Evolutionary conservation across 2,329 filamentous ascomycete genomes (phyloP).

Genomic region (Arthrobotrys entomopaga): DNA sequence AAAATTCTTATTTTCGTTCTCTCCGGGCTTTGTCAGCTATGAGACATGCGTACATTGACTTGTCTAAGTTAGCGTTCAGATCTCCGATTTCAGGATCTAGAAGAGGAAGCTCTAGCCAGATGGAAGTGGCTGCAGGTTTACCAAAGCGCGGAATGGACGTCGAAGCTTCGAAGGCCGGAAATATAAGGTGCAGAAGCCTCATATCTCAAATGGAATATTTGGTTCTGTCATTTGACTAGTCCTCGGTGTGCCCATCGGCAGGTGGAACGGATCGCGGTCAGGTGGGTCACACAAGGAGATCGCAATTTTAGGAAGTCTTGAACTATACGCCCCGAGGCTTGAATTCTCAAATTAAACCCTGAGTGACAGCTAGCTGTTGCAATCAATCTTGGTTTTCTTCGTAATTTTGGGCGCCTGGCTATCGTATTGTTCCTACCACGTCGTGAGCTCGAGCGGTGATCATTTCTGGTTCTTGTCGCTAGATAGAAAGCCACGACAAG

Average conservation of each 20-base stretch:
- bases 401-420: too few relatives aligned
- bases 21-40: too few relatives aligned
- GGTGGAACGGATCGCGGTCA: slow-evolving; percentile 15
- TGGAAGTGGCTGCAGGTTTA: background rate
- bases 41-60: too few relatives aligned
- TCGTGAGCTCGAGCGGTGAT: slow-evolving; percentile 26
- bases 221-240: background rate
- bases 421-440: slow-evolving; percentile 17
- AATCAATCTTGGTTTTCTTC: background rate
- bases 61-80: too few relatives aligned
- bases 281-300: slow-evolving; percentile 25
- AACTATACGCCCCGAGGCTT: background rate
- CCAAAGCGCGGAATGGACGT: too few relatives aligned
- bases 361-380: background rate
- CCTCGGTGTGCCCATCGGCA: background rate
- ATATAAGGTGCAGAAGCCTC: background rate
- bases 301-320: slow-evolving; percentile 12
- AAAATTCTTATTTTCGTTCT: too few relatives aligned
- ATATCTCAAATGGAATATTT: background rate
- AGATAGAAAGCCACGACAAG: slow-evolving; percentile 26
- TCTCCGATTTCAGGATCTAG: background rate
- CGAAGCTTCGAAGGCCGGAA: too few relatives aligned
- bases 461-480: slow-evolving; percentile 25
- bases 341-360: too few relatives aligned
- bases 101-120: slow-evolving; percentile 3